These are phyloP conservation scores for Setaria italica DNA, from an alignment of 202 grass and related monocot genomes.

Conservation along the genomic window DNA sequence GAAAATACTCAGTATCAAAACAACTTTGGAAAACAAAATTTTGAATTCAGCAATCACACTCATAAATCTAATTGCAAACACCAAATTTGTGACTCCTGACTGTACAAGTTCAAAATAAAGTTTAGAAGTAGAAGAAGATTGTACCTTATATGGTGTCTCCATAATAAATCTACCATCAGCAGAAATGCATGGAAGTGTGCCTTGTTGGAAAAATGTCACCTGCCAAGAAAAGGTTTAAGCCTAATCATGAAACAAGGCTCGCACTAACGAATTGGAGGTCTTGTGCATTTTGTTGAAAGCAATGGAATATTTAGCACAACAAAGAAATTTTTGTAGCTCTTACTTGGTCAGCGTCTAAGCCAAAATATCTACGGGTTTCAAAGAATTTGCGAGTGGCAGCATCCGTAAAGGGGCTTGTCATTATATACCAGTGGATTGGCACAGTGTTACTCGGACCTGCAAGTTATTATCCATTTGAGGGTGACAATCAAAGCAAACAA, in stretches of 20 bases:
- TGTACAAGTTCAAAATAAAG: not conserved
- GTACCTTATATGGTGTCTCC: slow-evolving; percentile 93
- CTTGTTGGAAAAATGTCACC: slow-evolving; percentile 99
- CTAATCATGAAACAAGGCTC: slow-evolving; percentile 32
- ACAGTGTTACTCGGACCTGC: slow-evolving; percentile 59
- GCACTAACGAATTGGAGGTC: slow-evolving; percentile 4
- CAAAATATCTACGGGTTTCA: slow-evolving; percentile 93
- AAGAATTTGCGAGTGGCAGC: slow-evolving; percentile 88
- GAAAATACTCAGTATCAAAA: slow-evolving; percentile 7
- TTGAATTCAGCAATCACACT: slow-evolving; percentile 7
- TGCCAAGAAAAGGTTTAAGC: slow-evolving; percentile 50
- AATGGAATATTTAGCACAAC: slow-evolving; percentile 9
- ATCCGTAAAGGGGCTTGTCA: slow-evolving; percentile 98
- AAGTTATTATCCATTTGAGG: slow-evolving; percentile 42
- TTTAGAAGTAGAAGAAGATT: slow-evolving; percentile 4
- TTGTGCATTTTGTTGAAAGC: slow-evolving; percentile 26
- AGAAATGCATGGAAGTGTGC: slow-evolving; percentile 93
- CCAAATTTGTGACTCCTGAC: not conserved
- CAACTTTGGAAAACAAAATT: not conserved
- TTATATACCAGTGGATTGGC: slow-evolving; percentile 97
- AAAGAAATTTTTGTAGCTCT: slow-evolving; percentile 25
- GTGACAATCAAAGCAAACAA: slow-evolving; percentile 32
- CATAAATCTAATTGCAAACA: slow-evolving; percentile 6
- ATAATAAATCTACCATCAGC: slow-evolving; percentile 97
- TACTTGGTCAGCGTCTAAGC: slow-evolving; percentile 93